These are phyloP conservation scores for Closterium sp. DNA, from an alignment of 139 green algal species.

Conservation along the genomic window DNA sequence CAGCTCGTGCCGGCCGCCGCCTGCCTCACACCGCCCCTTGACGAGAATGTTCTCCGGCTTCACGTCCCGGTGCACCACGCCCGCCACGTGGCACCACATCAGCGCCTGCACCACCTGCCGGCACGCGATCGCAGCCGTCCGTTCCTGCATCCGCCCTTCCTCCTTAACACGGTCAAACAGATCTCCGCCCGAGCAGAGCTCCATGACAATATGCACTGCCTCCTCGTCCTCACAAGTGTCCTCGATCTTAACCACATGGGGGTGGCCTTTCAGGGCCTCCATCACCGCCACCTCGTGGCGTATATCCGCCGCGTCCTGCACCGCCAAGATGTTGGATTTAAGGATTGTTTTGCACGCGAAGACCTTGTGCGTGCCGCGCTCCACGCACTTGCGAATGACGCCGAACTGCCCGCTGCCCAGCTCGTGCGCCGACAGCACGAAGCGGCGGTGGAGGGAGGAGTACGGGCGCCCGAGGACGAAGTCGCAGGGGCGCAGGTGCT, in stretches of 20 bases:
- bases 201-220: conserved; percentile 9
- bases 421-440: neutral
- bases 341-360: conserved; percentile 87
- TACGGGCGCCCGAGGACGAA: neutral
- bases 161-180: conserved; percentile 60
- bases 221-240: conserved; percentile 18
- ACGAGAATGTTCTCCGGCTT: neutral
- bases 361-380: conserved; percentile 35
- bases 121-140: neutral
- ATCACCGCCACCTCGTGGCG: conserved; percentile 60
- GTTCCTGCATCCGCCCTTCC: neutral
- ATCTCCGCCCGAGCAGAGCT: conserved; percentile 84
- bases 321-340: conserved; percentile 78
- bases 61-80: neutral
- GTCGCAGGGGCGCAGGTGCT: conserved; percentile 5
- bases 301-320: conserved; percentile 18
- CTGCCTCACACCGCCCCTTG: neutral
- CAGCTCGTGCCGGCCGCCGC: neutral
- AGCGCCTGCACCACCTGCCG: neutral
- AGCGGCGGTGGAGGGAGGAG: neutral
- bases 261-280: conserved; percentile 76
- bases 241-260: conserved; percentile 67
- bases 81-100: neutral
- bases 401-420: conserved; percentile 39
- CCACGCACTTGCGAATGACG: neutral